Evolutionary conservation across 164 flowering plant genomes (phyloP).

Genomic region (Saururus chinensis): DNA sequence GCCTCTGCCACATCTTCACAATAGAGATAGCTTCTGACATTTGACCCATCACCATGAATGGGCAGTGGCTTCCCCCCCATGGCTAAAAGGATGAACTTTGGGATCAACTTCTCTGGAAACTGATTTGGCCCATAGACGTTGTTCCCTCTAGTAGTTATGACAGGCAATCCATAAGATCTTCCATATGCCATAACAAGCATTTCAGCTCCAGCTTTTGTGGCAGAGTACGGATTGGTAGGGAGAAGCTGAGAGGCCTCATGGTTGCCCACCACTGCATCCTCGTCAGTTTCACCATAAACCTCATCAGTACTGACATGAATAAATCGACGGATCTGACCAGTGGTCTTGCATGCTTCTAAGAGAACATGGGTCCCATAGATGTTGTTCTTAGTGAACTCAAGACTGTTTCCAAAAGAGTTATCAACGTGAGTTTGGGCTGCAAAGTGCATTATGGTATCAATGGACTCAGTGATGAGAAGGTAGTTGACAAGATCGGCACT

Average conservation of each 20-base stretch:
- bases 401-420: conserved; percentile 67
- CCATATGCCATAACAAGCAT: conserved; percentile 83
- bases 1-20: conserved; percentile 81
- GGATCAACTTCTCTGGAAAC: conserved; percentile 63
- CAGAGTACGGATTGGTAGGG: conserved; percentile 70
- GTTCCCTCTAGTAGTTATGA: conserved; percentile 63
- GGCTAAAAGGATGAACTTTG: conserved; percentile 60
- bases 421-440: conserved; percentile 74
- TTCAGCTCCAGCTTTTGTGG: conserved; percentile 73
- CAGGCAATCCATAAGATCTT: conserved; percentile 63
- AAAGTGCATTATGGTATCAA: conserved; percentile 73
- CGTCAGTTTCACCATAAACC: conserved; percentile 74
- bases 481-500: conserved; percentile 66
- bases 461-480: conserved; percentile 51
- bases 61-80: conserved; percentile 52
- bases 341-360: conserved; percentile 65
- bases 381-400: conserved; percentile 67
- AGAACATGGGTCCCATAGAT: conserved; percentile 73
- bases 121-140: conserved; percentile 74
- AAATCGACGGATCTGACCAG: conserved; percentile 63
- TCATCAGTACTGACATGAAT: conserved; percentile 77
- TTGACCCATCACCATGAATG: conserved; percentile 66
- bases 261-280: conserved; percentile 66
- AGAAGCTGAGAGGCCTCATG: conserved; percentile 69
- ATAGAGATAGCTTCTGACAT: conserved; percentile 56